Base-by-base conservation (phyloP, 768 basidiomycete species). In the Psilocybe azurescens region DNA sequence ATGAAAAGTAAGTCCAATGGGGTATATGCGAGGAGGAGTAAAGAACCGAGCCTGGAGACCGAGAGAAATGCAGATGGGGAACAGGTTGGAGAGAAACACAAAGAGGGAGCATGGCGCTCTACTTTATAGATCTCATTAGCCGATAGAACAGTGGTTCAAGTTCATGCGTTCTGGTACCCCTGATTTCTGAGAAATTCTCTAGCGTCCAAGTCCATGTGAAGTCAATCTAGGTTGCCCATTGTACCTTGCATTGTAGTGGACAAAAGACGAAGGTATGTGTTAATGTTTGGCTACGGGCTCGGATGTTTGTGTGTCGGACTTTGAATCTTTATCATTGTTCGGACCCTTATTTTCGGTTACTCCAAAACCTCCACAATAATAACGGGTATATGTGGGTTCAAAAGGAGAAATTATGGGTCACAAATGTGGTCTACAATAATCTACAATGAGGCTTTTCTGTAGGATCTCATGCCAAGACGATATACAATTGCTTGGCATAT, bases 101-200 rank as follows among this genome's bases (percentile, higher is more conserved):
- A 53, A 53, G 52, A 9, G 39, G 53, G 30, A 41, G 47, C 59
- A 53, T 53, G 32, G 63, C 28, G 59, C 56, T 52, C 65, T 66
- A 67, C 73, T 75, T 77, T 77, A 73, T 75, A 74, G 55, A 60
- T 64, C 18, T n/a, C 65, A 58, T 50, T 69, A 67, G 59, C 60
- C 67, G 67, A 64, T 16, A 47, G 47, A 39, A 65, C 64, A 65
- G 65, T 66, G 65, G 51, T 14, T 33, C 51, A 44, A n/a, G 51
- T 13, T 52, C 51, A 52, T 52, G 51, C 13, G 30, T 52, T 36
- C 30, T 10, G n/a, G 28, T 20, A 14, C 33, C 44, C 53, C 47
- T 53, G 53, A 20, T 28, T 30, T 39, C 56, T 16, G 11, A 48
- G 20, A 61, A 11, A 2, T 28, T n/a, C 33, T 61, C 14, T 2